Conservation (phyloP, 805 yeast genomes). For the Hanseniaspora mollemarum region DNA sequence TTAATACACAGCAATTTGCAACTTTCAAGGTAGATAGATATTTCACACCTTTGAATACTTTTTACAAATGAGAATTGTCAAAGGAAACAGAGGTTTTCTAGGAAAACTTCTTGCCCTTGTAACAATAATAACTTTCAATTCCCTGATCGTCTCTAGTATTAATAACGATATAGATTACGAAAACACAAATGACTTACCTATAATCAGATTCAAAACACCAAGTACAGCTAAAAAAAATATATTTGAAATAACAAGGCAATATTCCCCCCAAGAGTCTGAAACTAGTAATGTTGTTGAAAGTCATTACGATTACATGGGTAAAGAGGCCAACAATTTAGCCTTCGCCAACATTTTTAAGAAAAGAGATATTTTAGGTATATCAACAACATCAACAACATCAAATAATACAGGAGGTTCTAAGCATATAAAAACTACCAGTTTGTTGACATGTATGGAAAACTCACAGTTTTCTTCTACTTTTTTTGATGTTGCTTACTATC, state of each 20-base stretch:
- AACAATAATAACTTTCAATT: conserved; percentile 1
- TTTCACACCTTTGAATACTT: too few relatives aligned
- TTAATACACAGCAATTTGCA: too few relatives aligned
- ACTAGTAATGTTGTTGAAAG: conserved; percentile 2
- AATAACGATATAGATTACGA: conserved; percentile 13
- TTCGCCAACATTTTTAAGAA: background rate
- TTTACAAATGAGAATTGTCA: background rate
- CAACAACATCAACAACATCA: conserved; percentile 12
- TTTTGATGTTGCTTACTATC: conserved; percentile 66
- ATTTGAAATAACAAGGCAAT: background rate
- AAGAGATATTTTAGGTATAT: conserved; percentile 1
- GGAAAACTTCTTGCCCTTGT: background rate
- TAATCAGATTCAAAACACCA: conserved; percentile 3
- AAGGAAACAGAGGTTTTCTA: background rate
- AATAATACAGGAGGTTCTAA: conserved; percentile 18
- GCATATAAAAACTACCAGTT: conserved; percentile 46
- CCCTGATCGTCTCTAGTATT: conserved; percentile 4
- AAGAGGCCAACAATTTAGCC: conserved; percentile 1
- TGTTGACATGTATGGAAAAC: conserved; percentile 83
- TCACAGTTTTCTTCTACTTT: conserved; percentile 77
- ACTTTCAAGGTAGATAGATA: too few relatives aligned
- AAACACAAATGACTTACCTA: conserved; percentile 11
- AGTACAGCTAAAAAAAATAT: background rate
- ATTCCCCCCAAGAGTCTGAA: background rate
- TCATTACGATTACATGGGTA: conserved; percentile 1